These are phyloP conservation scores for Tolypocladium tropicale DNA, from an alignment of 2,329 filamentous ascomycete species.

Conservation along the genomic window DNA sequence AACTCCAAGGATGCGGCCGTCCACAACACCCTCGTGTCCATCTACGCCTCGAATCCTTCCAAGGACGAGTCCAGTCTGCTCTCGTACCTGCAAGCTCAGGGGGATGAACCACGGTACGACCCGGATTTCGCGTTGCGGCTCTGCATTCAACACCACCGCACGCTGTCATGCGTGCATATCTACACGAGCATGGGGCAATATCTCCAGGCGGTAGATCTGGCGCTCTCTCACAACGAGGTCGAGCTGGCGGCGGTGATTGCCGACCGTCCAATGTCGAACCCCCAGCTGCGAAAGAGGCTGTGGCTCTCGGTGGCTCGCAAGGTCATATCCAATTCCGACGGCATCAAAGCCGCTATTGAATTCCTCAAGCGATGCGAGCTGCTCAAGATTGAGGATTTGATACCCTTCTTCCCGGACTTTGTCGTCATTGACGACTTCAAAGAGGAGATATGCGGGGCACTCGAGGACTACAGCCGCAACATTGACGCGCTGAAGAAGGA, in stretches of 20 bases:
- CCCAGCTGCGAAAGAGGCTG: slow-evolving; percentile 77
- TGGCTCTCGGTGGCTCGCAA: slow-evolving; percentile 94
- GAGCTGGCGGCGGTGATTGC: slow-evolving; percentile 85
- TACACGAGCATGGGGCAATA: slow-evolving; percentile 97
- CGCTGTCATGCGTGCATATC: slow-evolving; percentile 91
- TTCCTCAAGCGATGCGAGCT: slow-evolving; percentile 88
- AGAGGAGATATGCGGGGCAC: slow-evolving; percentile 87
- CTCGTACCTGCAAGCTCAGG: slow-evolving; percentile 83
- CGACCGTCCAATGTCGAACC: slow-evolving; percentile 70
- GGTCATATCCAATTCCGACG: slow-evolving; percentile 76
- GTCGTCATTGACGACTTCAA: slow-evolving; percentile 99
- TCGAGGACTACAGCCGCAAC: slow-evolving; percentile 86
- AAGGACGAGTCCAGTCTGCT: slow-evolving; percentile 78
- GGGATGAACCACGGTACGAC: slow-evolving; percentile 78
- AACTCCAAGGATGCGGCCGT: slow-evolving; percentile 74
- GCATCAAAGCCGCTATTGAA: slow-evolving; percentile 88
- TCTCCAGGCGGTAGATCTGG: slow-evolving; percentile 83
- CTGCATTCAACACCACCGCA: slow-evolving; percentile 88
- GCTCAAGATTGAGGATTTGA: slow-evolving; percentile 89
- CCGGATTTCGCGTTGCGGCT: slow-evolving; percentile 91
- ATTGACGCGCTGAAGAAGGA: slow-evolving; percentile 84
- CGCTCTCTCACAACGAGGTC: slow-evolving; percentile 79
- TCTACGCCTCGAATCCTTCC: slow-evolving; percentile 80
- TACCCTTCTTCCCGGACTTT: slow-evolving; percentile 97
- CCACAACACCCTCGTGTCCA: slow-evolving; percentile 93